Evolutionary conservation across 768 basidiomycete genomes (phyloP).

Genomic region (Ramaria rubella): DNA sequence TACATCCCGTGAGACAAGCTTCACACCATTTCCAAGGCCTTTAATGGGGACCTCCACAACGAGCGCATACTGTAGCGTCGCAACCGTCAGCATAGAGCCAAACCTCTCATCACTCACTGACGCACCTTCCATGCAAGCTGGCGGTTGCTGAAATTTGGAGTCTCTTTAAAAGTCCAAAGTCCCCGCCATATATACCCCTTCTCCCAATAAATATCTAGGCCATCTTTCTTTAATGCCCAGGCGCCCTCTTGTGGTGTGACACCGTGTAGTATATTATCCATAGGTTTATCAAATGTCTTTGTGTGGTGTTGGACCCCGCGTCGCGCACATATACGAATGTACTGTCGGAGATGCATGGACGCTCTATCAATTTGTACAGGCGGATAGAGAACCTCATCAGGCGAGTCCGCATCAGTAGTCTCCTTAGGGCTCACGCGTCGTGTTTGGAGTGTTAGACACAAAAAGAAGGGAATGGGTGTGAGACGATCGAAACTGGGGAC

Average conservation of each 20-base stretch:
- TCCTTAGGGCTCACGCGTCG: not conserved
- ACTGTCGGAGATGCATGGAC: not conserved
- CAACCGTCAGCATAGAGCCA: not conserved
- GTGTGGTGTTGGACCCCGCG: not conserved
- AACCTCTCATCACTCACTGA: not conserved
- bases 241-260: not conserved
- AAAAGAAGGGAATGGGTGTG: constrained; percentile 6
- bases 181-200: constrained; percentile 5
- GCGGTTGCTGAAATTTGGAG: constrained; percentile 2
- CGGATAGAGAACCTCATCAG: not conserved
- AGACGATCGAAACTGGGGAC: not conserved
- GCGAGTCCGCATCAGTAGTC: not conserved
- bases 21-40: constrained; percentile 5
- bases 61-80: not conserved
- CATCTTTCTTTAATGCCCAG: not conserved
- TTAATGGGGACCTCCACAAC: constrained; percentile 2
- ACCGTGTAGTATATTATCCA: constrained; percentile 3
- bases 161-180: constrained; percentile 1
- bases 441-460: not conserved
- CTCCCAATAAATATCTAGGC: not conserved
- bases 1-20: not conserved
- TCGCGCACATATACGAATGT: not conserved
- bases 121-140: not conserved
- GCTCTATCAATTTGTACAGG: not conserved
- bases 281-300: not conserved